Percentiles rank a stretch among this genome's conserved stretches.
These are phyloP conservation scores for Gossypium longicalyx DNA, from an alignment of 345 rosid species.

Conservation along the genomic window DNA sequence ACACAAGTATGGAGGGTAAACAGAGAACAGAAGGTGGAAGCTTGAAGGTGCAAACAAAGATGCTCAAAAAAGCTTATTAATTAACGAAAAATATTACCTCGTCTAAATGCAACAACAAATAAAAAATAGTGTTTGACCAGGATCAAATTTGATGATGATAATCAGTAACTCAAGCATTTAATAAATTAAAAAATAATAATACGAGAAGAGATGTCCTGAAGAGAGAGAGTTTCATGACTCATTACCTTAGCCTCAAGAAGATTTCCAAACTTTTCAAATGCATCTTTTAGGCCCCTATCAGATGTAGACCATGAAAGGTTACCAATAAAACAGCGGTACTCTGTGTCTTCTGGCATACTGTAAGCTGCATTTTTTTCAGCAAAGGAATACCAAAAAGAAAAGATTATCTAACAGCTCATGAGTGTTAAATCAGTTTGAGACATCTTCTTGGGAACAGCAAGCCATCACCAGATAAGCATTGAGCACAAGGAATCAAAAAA, in stretches of 20 bases:
- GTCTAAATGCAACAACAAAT: not conserved
- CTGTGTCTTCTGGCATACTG: slow-evolving; percentile 69
- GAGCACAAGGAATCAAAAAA: not conserved
- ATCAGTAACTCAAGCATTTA: not conserved
- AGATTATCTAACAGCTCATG: not conserved
- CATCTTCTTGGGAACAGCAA: not conserved
- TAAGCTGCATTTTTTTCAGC: slow-evolving; percentile 23
- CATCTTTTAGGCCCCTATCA: slow-evolving; percentile 81
- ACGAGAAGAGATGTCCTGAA: not conserved
- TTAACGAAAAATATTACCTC: not conserved
- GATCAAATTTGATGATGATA: not conserved
- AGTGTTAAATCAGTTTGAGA: not conserved
- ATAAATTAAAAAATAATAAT: not conserved
- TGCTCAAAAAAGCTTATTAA: not conserved
- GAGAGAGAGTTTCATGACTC: not conserved
- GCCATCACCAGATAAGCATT: not conserved
- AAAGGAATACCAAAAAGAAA: slow-evolving; percentile 1
- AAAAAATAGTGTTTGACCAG: not conserved
- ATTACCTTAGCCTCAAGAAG: slow-evolving; percentile 81
- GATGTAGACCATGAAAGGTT: slow-evolving; percentile 91
- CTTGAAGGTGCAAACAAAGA: not conserved
- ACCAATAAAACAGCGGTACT: slow-evolving; percentile 89
- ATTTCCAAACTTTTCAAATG: slow-evolving; percentile 89
- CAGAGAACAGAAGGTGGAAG: not conserved
- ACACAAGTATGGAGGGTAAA: too few species aligned